Base-by-base conservation (phyloP, 805 yeast genomes). In the Pichia cabralensis region DNA sequence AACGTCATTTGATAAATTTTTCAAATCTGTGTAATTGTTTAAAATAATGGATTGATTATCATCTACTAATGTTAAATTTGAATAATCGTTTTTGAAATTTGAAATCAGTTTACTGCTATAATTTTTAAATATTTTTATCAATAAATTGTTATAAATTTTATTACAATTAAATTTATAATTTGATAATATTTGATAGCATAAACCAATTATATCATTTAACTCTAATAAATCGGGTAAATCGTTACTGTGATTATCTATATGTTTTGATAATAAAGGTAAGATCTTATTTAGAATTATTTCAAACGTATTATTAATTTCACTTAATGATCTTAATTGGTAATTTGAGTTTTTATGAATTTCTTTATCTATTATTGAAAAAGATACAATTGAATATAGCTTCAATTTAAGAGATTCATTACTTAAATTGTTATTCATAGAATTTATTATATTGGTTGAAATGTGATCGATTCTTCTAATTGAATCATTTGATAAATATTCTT, bases 41-140 rank as follows among this genome's bases (percentile, higher is more conserved):
- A 86, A 74, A 0, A 71, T 71, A 62, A 86, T 69, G 10, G 96
- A 94, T 85, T 83, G 84, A 44, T 84, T 83, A 52, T 84, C 92
- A 52, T 89, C 96, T 17, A 79, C 77, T 40, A 73, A 70, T 24
- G 86, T 71, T 6, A 79, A 60, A 8, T 66, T 65, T 22, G 64
- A 58, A 58, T 86, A 89, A 31, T 77, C 79, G 10, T 53, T 53
- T 17, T 69, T 63, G 54, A 85, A 84, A 12, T 68, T 66, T 39
- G 59, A 61, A 11, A 73, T 67, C 17, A 76, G 58, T 9, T 69
- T 60, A 3, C 67, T 65, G n/a, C 83, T 74, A 48, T 69, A 81
- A 42, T 71, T 69, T 31, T 70, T 64, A 49, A 85, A 77, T 7
- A 78, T 55, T 2, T 64, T 49, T 21, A 80, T 58, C 46, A 86